phyloP scores from a whole-genome alignment of 164 flowering plant species.

The Cinnamomum chago region DNA sequence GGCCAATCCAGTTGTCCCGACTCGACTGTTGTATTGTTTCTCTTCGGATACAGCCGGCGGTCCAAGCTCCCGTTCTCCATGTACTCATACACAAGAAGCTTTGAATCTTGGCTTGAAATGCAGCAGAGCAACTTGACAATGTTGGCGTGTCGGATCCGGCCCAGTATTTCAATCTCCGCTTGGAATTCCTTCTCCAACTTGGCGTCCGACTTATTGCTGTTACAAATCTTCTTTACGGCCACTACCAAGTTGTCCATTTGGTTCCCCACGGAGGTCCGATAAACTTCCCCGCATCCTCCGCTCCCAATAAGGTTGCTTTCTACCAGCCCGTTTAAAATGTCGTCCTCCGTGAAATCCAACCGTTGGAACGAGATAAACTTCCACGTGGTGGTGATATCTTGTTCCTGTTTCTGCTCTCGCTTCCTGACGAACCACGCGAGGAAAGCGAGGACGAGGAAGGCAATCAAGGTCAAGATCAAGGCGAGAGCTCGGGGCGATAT shows the following conservation, averaged over 20 bases:
- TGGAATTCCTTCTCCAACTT: conserved; percentile 54
- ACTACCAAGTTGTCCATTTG: conserved; percentile 32
- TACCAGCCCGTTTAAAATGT: conserved; percentile 44
- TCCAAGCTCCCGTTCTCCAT: conserved; percentile 77
- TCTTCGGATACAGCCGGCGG: conserved; percentile 60
- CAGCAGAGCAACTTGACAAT: conserved; percentile 82
- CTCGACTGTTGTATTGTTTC: conserved; percentile 10
- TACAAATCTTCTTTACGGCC: conserved; percentile 80
- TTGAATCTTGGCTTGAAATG: conserved; percentile 55
- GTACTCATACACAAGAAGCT: conserved; percentile 84
- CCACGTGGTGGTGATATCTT: conserved; percentile 36
- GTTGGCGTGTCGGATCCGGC: conserved; percentile 62
- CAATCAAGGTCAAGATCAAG: conserved; percentile 24
- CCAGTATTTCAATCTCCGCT: conserved; percentile 69
- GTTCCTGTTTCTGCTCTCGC: not conserved
- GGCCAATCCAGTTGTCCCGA: conserved; percentile 60
- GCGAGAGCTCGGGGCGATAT: conserved; percentile 29
- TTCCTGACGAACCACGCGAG: conserved; percentile 16
- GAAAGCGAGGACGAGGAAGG: conserved; percentile 10
- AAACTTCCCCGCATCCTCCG: conserved; percentile 84
- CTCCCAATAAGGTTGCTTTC: conserved; percentile 63
- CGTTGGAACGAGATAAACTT: conserved; percentile 74
- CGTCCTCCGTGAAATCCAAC: conserved; percentile 48
- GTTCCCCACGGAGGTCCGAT: conserved; percentile 28
- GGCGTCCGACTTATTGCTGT: conserved; percentile 29